Conservation (phyloP, 345 rosid genomes). For the Toxicodendron radicans region DNA sequence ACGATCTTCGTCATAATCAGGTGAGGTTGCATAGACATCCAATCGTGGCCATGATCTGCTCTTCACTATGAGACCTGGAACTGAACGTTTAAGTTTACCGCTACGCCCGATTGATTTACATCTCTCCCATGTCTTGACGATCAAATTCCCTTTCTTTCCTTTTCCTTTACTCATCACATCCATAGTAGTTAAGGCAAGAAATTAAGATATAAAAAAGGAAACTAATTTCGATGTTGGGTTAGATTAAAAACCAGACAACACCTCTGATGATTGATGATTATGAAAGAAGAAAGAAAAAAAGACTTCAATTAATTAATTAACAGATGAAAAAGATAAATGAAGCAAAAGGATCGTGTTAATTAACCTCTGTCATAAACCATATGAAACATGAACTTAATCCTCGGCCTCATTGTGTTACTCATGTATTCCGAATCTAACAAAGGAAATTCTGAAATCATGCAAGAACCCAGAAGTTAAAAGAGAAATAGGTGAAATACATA, state of each 20-base stretch:
- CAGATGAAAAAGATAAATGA: not conserved
- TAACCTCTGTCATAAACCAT: constrained; percentile 44
- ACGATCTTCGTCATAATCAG: not conserved
- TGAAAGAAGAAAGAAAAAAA: not conserved
- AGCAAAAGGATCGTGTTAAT: constrained; percentile 5
- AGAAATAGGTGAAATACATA: not conserved
- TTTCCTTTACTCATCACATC: constrained; percentile 25
- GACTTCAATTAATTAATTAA: too few species aligned
- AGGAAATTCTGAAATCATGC: not conserved
- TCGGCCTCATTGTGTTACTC: constrained; percentile 47
- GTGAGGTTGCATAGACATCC: not conserved
- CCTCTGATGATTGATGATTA: constrained; percentile 3
- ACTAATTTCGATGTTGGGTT: constrained; percentile 16
- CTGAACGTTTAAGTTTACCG: not conserved
- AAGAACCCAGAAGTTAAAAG: not conserved
- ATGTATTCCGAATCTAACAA: constrained; percentile 10
- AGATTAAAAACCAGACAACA: constrained; percentile 14
- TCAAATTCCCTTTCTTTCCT: constrained; percentile 37
- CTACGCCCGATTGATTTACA: constrained; percentile 45
- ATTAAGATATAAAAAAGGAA: not conserved
- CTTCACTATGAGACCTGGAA: constrained; percentile 18
- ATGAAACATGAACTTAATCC: constrained; percentile 35
- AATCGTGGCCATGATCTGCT: constrained; percentile 38
- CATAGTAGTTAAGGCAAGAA: constrained; percentile 11
- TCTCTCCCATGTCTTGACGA: constrained; percentile 49